Evolutionary conservation across 2,329 filamentous ascomycete species (phyloP).

Genomic region (Epichloe uncinata): DNA sequence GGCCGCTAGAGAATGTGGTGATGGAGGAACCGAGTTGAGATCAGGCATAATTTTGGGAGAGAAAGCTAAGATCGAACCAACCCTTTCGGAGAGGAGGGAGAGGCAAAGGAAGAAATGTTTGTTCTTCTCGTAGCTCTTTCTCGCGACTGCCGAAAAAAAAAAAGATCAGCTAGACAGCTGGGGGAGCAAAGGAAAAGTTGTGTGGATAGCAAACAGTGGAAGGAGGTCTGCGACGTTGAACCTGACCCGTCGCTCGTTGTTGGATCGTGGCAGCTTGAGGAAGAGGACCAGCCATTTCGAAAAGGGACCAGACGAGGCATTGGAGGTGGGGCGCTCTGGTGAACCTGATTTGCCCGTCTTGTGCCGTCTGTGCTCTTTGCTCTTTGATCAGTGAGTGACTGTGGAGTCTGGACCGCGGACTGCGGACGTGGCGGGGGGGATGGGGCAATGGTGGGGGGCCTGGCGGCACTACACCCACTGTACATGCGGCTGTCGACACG

Average conservation of each 20-base stretch:
- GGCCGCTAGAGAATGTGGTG: slow-evolving; percentile 29
- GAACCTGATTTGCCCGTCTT: no score
- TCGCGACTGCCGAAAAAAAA: not conserved
- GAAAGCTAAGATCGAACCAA: not conserved
- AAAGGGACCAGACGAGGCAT: not conserved
- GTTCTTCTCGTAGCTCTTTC: not conserved
- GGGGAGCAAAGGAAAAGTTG: not conserved
- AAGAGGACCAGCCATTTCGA: not conserved
- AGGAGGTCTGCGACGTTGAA: not conserved
- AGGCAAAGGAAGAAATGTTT: not conserved
- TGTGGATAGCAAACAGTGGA: no score
- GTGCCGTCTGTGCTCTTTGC: no score
- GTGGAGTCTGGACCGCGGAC: no score
- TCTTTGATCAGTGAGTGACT: no score
- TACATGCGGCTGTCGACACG: not conserved
- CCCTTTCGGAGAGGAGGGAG: not conserved
- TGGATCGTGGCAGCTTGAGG: not conserved
- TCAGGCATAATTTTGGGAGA: slow-evolving; percentile 31
- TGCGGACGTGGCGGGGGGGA: no score
- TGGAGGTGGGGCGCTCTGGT: not conserved
- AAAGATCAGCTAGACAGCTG: not conserved
- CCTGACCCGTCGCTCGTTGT: not conserved
- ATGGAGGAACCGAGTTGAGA: slow-evolving; percentile 41
- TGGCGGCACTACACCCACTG: no score
- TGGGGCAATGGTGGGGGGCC: no score